Conservation (phyloP, 2,329 filamentous ascomycete species). For the Colletotrichum caudatum region DNA sequence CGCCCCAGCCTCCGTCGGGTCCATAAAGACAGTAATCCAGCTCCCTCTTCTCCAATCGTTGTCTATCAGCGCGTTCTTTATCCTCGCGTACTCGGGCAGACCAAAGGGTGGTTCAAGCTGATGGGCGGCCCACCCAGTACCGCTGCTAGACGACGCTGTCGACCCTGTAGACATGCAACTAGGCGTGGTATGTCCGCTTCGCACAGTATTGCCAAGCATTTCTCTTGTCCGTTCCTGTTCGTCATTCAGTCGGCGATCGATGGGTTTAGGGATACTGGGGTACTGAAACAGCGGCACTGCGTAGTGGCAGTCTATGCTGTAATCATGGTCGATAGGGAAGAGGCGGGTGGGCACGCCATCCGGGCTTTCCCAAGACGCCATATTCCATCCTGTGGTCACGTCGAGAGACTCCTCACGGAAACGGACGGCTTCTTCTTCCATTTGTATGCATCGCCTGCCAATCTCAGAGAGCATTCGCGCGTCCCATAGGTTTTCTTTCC, state of each 20-base stretch:
- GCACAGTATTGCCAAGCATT: background rate
- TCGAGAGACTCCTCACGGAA: background rate
- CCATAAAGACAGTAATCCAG: constrained; percentile 49
- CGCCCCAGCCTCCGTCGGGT: constrained; percentile 43
- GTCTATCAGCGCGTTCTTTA: constrained; percentile 50
- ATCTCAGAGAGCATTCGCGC: constrained; percentile 49
- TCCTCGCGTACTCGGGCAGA: constrained; percentile 45
- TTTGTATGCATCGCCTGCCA: constrained; percentile 51
- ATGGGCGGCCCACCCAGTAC: constrained; percentile 24
- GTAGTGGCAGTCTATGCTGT: background rate
- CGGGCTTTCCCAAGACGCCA: constrained; percentile 11
- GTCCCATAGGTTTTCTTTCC: constrained; percentile 57
- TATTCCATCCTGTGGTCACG: constrained; percentile 10
- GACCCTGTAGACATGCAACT: constrained; percentile 17
- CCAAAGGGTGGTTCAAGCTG: constrained; percentile 47
- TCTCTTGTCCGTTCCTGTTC: constrained; percentile 1
- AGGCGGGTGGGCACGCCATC: constrained; percentile 10
- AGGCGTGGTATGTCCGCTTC: constrained; percentile 20
- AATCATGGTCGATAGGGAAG: background rate
- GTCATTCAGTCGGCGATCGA: constrained; percentile 7
- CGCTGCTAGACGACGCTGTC: constrained; percentile 6
- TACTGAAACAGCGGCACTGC: constrained; percentile 11
- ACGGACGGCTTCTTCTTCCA: constrained; percentile 49
- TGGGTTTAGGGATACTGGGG: constrained; percentile 19
- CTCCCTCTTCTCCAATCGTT: constrained; percentile 44